Evolutionary conservation across 2,329 filamentous ascomycete genomes (phyloP), one percentile per base, ranked within the genome.

Genomic region (Nectriaceae sp.): DNA sequence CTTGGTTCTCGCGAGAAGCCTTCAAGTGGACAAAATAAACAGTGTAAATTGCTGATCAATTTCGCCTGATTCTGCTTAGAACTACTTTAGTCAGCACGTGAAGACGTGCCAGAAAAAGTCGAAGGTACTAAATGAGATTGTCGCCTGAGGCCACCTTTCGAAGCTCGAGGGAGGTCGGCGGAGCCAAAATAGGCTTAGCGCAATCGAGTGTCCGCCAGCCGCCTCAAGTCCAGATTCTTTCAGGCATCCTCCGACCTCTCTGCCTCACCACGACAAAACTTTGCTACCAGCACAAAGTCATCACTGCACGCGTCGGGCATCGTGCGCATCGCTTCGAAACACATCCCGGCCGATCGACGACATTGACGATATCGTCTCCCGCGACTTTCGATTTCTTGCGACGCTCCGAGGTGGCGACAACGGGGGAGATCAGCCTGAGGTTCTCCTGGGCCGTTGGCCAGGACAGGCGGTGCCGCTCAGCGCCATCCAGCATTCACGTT

Each of bases 231-330:
- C 66, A 74, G 72, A 71, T 69, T 72, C 70, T 75, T 73, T 71
- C 69, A 63, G 61, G 65, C 65, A 62, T 67, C 65, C 66, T 65
- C 64, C 56, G 54, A 56, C 57, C 61, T 65, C 65, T 68, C 69
- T 66, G 64, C 67, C 72, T 65, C 69, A 68, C 70, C 67, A 69
- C 70, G 70, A 72, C 70, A 70, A 74, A 71, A 72, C 66, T 67
- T 65, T 68, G 68, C 64, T 62, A 57, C 53, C 51, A 57, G 57
- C 60, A 56, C 62, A 62, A 69, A 65, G 52, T 61, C 72, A 78
- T 75, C 74, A 71, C 68, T 70, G 72, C 74, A 74, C 80, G 78
- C 75, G 76, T 76, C 77, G 71, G 70, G 68, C 72, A 74, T 73
- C 73, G 71, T 69, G 69, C 70, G 66, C 65, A 63, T 59, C 66